A percentile compares a stretch with the other conserved stretches of the same genome.
Evolutionary conservation across 1,284 basidiomycete genomes (phyloP).

Genomic region (Ceratobasidium sp.): DNA sequence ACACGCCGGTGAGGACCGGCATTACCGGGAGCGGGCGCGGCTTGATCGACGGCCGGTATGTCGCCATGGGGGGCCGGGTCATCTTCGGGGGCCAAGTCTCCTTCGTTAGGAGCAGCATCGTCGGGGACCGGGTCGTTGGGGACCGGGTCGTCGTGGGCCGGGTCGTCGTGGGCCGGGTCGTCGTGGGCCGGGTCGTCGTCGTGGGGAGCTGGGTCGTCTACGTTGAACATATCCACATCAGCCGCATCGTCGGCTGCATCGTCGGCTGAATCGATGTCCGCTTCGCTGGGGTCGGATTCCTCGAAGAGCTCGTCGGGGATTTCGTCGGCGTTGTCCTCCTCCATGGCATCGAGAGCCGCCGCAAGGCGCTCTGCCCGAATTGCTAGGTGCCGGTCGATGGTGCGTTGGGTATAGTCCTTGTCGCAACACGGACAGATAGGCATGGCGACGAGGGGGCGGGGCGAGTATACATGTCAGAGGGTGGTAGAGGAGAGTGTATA

Average conservation of each 20-base stretch:
- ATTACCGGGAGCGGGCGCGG: not conserved
- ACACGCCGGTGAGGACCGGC: not conserved
- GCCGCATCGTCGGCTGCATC: too few relatives aligned
- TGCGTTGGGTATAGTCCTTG: too few relatives aligned
- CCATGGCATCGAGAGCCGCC: too few relatives aligned
- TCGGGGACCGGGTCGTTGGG: too few relatives aligned
- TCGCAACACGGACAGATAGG: not conserved
- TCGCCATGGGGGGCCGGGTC: too few relatives aligned
- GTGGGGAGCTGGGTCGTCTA: too few relatives aligned
- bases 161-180: not conserved
- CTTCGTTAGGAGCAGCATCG: not conserved
- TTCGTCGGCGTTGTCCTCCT: too few relatives aligned
- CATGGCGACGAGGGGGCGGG: not conserved
- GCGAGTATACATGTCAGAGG: not conserved
- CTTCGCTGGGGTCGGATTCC: not conserved
- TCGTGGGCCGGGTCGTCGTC: not conserved
- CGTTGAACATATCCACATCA: too few relatives aligned
- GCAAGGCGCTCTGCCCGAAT: too few relatives aligned
- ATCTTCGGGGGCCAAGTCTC: not conserved
- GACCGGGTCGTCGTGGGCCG: not conserved
- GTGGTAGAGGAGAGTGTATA: not conserved
- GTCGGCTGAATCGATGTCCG: not conserved
- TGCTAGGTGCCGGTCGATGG: too few relatives aligned
- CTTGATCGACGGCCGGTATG: not conserved
- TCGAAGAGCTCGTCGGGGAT: too few relatives aligned